Percentiles rank a stretch among this genome's conserved stretches.
Conservation (phyloP, 192 early-diverging fungal species). For the Linderina pennispora region DNA sequence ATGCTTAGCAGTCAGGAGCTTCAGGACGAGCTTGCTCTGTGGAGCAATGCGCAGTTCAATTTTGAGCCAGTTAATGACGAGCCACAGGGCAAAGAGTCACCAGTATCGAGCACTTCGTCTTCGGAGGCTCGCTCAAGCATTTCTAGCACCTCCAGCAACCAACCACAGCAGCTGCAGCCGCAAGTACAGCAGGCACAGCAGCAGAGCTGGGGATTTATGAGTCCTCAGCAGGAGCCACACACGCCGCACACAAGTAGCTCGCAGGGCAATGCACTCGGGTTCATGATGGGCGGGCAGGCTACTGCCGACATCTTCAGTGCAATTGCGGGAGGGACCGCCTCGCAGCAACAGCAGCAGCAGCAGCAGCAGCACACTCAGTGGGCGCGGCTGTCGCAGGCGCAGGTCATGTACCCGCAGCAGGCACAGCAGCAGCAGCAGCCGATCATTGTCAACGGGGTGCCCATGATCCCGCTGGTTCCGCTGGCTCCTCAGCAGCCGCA, state of each 20-base stretch:
- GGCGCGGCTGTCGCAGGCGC: slow-evolving; percentile 5
- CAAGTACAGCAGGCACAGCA: background rate
- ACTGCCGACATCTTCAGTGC: slow-evolving; percentile 24
- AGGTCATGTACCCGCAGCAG: background rate
- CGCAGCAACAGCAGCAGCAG: slow-evolving; percentile 4
- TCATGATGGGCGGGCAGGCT: slow-evolving; percentile 24
- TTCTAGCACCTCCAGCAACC: background rate
- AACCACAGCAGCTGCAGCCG: background rate
- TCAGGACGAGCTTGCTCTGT: slow-evolving; percentile 58
- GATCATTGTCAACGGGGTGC: slow-evolving; percentile 10
- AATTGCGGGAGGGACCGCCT: slow-evolving; percentile 7
- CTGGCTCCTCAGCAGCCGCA: slow-evolving; percentile 8
- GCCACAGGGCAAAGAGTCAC: slow-evolving; percentile 3
- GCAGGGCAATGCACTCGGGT: slow-evolving; percentile 22
- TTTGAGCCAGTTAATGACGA: slow-evolving; percentile 46
- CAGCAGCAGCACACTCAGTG: slow-evolving; percentile 6
- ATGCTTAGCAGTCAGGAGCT: slow-evolving; percentile 57
- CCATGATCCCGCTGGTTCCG: slow-evolving; percentile 21
- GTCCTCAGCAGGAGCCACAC: slow-evolving; percentile 1
- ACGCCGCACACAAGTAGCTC: background rate
- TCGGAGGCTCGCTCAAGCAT: slow-evolving; percentile 5
- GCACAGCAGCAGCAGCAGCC: slow-evolving; percentile 14
- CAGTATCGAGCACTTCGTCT: background rate
- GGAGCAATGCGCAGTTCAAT: slow-evolving; percentile 64
- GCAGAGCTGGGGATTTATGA: slow-evolving; percentile 2